Percentiles rank a stretch among this genome's conserved stretches.
These are phyloP conservation scores for Chloris gayana DNA, from an alignment of 176 grass and related monocot genomes.

Conservation along the genomic window DNA sequence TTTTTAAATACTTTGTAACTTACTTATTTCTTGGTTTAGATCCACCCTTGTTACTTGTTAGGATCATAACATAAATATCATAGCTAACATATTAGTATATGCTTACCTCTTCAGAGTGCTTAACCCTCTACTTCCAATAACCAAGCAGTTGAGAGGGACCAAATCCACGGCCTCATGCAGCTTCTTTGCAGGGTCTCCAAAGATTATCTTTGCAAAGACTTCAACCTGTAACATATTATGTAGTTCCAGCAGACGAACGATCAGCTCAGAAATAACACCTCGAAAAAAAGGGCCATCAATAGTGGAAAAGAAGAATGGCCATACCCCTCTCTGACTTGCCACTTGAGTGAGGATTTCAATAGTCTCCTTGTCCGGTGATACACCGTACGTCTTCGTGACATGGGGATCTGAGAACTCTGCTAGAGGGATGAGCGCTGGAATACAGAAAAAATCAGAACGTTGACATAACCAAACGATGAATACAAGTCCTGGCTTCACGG, in stretches of 20 bases:
- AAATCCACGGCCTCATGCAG: conserved; percentile 53
- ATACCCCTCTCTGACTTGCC: conserved; percentile 56
- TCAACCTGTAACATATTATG: conserved; percentile 43
- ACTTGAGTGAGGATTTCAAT: conserved; percentile 58
- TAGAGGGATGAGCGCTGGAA: conserved; percentile 72
- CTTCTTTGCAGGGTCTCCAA: conserved; percentile 62
- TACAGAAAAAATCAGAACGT: neutral
- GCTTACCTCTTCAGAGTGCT: conserved; percentile 74
- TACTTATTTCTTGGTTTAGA: too few species aligned
- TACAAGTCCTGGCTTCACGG: neutral
- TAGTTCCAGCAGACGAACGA: neutral
- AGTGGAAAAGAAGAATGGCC: neutral
- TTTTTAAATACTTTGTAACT: too few species aligned
- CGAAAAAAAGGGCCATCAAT: neutral
- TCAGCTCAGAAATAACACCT: neutral
- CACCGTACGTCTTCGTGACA: conserved; percentile 62
- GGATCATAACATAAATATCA: neutral
- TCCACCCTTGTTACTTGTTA: neutral
- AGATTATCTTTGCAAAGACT: conserved; percentile 67
- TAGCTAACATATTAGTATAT: neutral
- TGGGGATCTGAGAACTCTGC: conserved; percentile 59
- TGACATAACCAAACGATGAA: neutral
- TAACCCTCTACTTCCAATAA: conserved; percentile 67
- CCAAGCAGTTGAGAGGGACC: conserved; percentile 59
- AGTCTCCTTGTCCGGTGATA: conserved; percentile 63